Evolutionary conservation across 257 asterid species (phyloP), one percentile per base, ranked within the genome.

Genomic region (Przewalskia tangutica): DNA sequence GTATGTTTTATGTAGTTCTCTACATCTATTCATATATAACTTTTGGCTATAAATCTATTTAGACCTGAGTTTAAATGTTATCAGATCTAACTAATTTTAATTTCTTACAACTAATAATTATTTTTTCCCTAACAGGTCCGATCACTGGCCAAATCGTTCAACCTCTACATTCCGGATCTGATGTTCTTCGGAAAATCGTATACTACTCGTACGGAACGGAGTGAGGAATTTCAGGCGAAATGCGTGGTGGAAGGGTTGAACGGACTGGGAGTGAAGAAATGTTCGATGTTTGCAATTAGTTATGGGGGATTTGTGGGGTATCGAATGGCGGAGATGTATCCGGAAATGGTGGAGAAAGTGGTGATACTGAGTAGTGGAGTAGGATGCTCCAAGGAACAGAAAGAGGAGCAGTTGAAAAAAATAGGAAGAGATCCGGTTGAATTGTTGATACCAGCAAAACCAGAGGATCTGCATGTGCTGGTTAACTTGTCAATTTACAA

Each of bases 351-450:
- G 86, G 94, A 92, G 87, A 92, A 90, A 88, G 77, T 90, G 77
- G 97, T 90, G 86, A 90, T 92, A 58, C 90, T 89, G 68, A 92
- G 94, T 20, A 89, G 95, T 34, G 97, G 95, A 78, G 86, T 92
- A 1, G 88, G 86, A 20, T 89, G 91, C 79, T 81, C 89, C 20
- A 88, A 83, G 84, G 91, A 85, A 23, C 88, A 85, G 85, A 88
- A 90, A 81, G 63, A 34, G 76, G 89, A 85, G 82, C 92, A 89
- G 83, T 53, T 91, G 60, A 80, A 84, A 1, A 89, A 16, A n/a
- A 67, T 92, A 18, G 93, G 90, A 9, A 55, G 86, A 75, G 82
- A 88, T 82, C 81, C 83, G 66, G 77, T 85, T 71, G 95, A 91
- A 71, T 27, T 92, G 76, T 82, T 92, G 5, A 81, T 90, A 42